Evolutionary conservation across 192 early-diverging fungal genomes (phyloP).

Genomic region (Backusella circina): DNA sequence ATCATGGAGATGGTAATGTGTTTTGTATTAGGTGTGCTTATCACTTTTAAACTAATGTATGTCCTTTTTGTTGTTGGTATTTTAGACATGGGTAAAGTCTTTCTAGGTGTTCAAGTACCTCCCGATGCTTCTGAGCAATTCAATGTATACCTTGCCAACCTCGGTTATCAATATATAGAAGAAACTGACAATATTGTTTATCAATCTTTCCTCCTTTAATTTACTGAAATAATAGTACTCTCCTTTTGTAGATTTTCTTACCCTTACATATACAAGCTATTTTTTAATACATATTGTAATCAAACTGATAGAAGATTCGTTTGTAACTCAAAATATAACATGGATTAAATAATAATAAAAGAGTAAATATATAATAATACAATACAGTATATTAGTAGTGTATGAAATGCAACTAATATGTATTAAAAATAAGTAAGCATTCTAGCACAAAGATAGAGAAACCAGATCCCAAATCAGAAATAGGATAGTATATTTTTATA

Average conservation of each 20-base stretch:
- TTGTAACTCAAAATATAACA: not conserved
- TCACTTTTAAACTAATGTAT: constrained; percentile 74
- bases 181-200: constrained; percentile 92
- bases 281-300: not conserved
- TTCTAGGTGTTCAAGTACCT: constrained; percentile 93
- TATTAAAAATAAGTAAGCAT: too few species aligned
- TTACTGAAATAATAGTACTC: not conserved
- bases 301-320: not conserved
- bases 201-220: constrained; percentile 66
- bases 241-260: not conserved
- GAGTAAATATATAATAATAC: not conserved
- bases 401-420: too few species aligned
- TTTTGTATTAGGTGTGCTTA: constrained; percentile 57
- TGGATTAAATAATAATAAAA: not conserved
- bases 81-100: constrained; percentile 86
- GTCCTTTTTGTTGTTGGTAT: not conserved
- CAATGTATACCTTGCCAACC: constrained; percentile 71
- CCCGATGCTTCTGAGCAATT: constrained; percentile 58
- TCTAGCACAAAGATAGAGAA: too few species aligned
- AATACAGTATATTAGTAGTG: not conserved
- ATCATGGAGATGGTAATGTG: constrained; percentile 77
- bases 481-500: too few species aligned
- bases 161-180: constrained; percentile 86
- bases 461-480: too few species aligned
- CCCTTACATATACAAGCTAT: not conserved